phyloP scores from a whole-genome alignment of 2,329 filamentous ascomycete species.

The Incumbomyces delicatus region DNA sequence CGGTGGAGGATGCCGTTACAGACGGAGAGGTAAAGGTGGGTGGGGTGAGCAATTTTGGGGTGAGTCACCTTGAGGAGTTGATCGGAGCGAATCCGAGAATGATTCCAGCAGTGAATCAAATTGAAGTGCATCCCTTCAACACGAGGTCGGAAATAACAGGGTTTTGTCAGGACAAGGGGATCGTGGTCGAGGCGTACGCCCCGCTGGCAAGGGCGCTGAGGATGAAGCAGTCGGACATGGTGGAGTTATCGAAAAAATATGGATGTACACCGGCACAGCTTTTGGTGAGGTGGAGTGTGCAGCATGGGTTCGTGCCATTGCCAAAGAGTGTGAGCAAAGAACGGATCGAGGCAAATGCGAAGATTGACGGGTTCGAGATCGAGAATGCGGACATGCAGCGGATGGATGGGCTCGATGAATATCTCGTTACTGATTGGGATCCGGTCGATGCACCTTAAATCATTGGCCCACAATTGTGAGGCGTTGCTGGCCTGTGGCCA shows the following conservation, averaged over 20 bases:
- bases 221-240: constrained; percentile 57
- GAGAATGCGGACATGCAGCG: constrained; percentile 26
- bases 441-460: constrained; percentile 4
- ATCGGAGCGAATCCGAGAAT: constrained; percentile 53
- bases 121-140: constrained; percentile 76
- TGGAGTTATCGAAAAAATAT: constrained; percentile 57
- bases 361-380: constrained; percentile 39
- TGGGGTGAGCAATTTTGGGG: constrained; percentile 70
- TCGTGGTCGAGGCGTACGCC: constrained; percentile 69
- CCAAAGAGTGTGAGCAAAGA: constrained; percentile 60
- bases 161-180: constrained; percentile 56
- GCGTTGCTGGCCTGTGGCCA: not conserved
- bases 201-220: constrained; percentile 62
- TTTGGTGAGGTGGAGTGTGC: constrained; percentile 67
- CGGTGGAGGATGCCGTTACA: constrained; percentile 64
- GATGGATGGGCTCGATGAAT: constrained; percentile 60
- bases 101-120: constrained; percentile 64
- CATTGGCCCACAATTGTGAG: not conserved
- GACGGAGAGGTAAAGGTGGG: constrained; percentile 61
- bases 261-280: constrained; percentile 62
- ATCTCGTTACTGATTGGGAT: constrained; percentile 58
- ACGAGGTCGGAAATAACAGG: constrained; percentile 57
- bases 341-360: constrained; percentile 56
- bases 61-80: constrained; percentile 63
- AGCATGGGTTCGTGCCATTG: constrained; percentile 62